Base-by-base conservation (phyloP, 139 green algal species). In the Tetraselmis striata region DNA sequence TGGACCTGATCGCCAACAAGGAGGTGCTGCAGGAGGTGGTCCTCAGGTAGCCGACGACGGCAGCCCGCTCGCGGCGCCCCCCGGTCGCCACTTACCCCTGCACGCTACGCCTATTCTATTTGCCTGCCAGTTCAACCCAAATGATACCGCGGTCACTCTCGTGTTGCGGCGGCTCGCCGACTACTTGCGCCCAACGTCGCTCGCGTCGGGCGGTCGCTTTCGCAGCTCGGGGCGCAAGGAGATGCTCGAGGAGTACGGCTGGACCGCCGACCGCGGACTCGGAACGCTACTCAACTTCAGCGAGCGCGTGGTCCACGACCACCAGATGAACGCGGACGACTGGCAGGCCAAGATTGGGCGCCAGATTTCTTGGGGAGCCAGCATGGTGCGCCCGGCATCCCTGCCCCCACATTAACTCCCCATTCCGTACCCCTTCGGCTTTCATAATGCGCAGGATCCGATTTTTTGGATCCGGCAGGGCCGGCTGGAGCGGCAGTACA, bases 231-330 rank as follows among this genome's bases (percentile, higher is more conserved):
- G 32, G 0, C 45, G 81, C 59, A 58, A 27, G 30, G 80, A 59
- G 29, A 75, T 77, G 79, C 75, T 86, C 1, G 29, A 74, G 79
- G 75, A 29, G 22, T 75, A 75, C 29, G 83, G 83, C 23, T 86
- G 83, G 83, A 77, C 28, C 2, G 26, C 32, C 26, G 79, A 59
- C 29, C 28, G 28, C 32, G 81, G 79, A 30, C 45, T 86, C 31
- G 32, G 79, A 29, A 75, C 75, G 2, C 79, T 86, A 25, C 79
- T 86, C 32, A 86, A 86, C 79, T 86, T 86, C 59, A 67, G 45
- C 45, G 45, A 67, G 45, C 45, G 45, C 45, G 45, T 67, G 45
- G 5, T 67, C 18, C 45, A 67, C 18, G 45, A 67, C 45, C 45
- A 67, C 18, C 18, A 25, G 45, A 67, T 67, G 45, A 67, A 67